These are phyloP conservation scores for Carpinus fangiana DNA, from an alignment of 306 rosid species.

Conservation along the genomic window DNA sequence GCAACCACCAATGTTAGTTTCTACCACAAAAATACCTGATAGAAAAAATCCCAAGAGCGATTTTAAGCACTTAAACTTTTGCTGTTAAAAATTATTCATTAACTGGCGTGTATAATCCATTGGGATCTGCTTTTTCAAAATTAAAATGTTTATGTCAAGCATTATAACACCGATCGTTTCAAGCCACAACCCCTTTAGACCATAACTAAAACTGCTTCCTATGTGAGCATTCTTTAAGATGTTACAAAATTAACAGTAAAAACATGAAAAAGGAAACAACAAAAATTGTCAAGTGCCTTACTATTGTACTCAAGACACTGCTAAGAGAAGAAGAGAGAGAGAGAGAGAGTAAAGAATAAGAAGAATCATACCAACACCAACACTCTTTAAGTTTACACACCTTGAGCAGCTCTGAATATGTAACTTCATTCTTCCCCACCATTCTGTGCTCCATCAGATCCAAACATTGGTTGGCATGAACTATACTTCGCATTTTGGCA, in stretches of 20 bases:
- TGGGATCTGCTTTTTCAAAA: neutral
- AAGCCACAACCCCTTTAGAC: neutral
- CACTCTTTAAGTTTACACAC: conserved; percentile 40
- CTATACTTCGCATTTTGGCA: conserved; percentile 36
- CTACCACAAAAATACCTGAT: neutral
- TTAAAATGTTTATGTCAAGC: neutral
- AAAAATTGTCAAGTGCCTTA: neutral
- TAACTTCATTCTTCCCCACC: conserved; percentile 75
- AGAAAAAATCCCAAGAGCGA: neutral
- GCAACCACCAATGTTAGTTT: neutral
- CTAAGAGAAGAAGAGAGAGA: neutral
- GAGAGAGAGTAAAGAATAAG: neutral
- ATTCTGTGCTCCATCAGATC: conserved; percentile 69
- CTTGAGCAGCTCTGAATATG: conserved; percentile 74
- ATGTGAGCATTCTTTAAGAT: neutral
- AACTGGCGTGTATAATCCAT: neutral
- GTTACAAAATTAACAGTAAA: neutral
- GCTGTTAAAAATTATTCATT: neutral
- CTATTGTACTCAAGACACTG: neutral
- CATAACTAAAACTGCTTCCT: neutral
- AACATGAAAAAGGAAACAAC: neutral
- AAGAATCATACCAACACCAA: conserved; percentile 6
- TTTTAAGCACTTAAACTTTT: neutral
- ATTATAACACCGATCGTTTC: neutral
- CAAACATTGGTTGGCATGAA: conserved; percentile 68